Conservation (phyloP, 805 yeast species). For the Metschnikowia rubicola region DNA sequence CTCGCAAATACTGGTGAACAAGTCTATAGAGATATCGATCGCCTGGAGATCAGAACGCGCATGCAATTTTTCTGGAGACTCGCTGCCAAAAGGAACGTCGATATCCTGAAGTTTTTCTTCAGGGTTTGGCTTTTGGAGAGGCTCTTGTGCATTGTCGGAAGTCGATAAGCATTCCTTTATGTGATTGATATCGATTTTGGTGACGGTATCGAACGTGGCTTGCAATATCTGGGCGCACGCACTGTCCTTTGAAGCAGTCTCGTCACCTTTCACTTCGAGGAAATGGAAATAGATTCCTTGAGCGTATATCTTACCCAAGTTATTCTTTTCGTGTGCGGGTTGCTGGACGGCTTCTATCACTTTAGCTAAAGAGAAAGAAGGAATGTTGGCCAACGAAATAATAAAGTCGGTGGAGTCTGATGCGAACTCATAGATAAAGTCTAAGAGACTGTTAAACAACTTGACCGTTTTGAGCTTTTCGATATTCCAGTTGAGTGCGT, state of each 20-base stretch:
- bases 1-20: slow-evolving; percentile 74
- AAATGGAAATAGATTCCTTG: slow-evolving; percentile 44
- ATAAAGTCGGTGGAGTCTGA: slow-evolving; percentile 57
- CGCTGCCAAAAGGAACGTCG: slow-evolving; percentile 21
- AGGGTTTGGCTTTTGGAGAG: slow-evolving; percentile 21
- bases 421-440: slow-evolving; percentile 57
- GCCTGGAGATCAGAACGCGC: slow-evolving; percentile 57
- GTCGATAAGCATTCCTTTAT: slow-evolving; percentile 12
- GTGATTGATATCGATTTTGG: slow-evolving; percentile 26
- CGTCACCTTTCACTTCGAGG: slow-evolving; percentile 28
- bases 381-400: slow-evolving; percentile 20
- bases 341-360: slow-evolving; percentile 18
- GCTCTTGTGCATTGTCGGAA: slow-evolving; percentile 36
- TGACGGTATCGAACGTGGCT: slow-evolving; percentile 22
- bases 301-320: slow-evolving; percentile 32
- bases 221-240: slow-evolving; percentile 21
- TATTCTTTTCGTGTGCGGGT: slow-evolving; percentile 19
- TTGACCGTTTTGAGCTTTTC: slow-evolving; percentile 34
- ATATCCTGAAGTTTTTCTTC: slow-evolving; percentile 21
- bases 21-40: slow-evolving; percentile 68
- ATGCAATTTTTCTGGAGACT: slow-evolving; percentile 36
- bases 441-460: slow-evolving; percentile 52
- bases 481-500: slow-evolving; percentile 35
- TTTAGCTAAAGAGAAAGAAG: slow-evolving; percentile 16
- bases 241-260: slow-evolving; percentile 15